Percentiles rank a stretch among this genome's conserved stretches.
Evolutionary conservation across 163 green algal species (phyloP).

Genomic region (Prototheca wickerhamii): DNA sequence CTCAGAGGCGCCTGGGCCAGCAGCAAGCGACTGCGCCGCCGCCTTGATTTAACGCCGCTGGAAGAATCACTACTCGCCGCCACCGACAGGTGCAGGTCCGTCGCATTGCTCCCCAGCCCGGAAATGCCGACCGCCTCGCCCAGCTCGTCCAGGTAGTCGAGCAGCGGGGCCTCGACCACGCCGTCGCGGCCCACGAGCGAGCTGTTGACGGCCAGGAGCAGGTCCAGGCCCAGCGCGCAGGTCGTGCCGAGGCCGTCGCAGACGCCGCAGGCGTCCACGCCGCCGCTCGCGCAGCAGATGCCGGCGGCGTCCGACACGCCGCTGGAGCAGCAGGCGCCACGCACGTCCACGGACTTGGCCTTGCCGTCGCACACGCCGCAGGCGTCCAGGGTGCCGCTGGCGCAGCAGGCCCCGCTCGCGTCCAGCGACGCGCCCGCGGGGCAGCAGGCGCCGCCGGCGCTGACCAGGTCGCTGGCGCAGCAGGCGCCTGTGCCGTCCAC

Average conservation of each 20-base stretch:
- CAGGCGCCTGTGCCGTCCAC: slow-evolving; percentile 26
- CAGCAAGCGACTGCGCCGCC: no score
- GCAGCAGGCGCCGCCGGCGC: slow-evolving; percentile 34
- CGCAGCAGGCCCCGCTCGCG: slow-evolving; percentile 42
- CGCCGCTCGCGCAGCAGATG: slow-evolving; percentile 41
- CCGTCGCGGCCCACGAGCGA: slow-evolving; percentile 7
- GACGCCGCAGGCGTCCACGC: slow-evolving; percentile 51
- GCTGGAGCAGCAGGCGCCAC: slow-evolving; percentile 37
- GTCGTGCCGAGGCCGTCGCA: slow-evolving; percentile 41
- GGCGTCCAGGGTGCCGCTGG: slow-evolving; percentile 33
- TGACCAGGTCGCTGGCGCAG: slow-evolving; percentile 20
- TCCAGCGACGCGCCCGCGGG: slow-evolving; percentile 25
- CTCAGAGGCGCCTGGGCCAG: no score
- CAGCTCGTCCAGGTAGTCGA: not conserved
- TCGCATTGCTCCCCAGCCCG: no score
- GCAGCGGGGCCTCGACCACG: slow-evolving; percentile 6
- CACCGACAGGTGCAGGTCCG: no score
- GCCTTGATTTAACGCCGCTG: no score
- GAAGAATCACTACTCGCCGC: no score
- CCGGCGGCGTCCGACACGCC: slow-evolving; percentile 37
- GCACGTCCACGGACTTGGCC: slow-evolving; percentile 28
- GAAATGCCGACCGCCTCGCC: not conserved
- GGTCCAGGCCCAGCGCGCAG: slow-evolving; percentile 28
- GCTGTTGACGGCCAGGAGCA: slow-evolving; percentile 8
- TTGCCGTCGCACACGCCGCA: slow-evolving; percentile 48